Conservation (phyloP, 208 protist species). For the Trypanosomatidae sp. region DNA sequence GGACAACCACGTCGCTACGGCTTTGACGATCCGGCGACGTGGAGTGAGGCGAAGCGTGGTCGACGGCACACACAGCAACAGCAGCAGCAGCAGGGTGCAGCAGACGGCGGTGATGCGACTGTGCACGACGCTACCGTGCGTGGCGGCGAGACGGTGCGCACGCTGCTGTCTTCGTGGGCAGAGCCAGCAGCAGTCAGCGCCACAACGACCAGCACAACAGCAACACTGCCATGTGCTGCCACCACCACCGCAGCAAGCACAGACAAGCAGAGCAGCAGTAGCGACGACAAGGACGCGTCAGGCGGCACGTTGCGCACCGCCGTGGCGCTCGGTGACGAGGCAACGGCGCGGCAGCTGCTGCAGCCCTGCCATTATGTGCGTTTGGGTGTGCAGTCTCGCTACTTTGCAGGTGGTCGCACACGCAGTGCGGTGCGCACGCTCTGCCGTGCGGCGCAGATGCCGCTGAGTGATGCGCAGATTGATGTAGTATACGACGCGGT, state of each 20-base stretch:
- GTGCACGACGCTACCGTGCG: too few species aligned
- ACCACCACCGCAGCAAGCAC: too few species aligned
- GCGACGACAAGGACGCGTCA: too few species aligned
- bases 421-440: constrained; percentile 48
- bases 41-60: constrained; percentile 11
- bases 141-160: constrained; percentile 21
- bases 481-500: constrained; percentile 53
- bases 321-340: too few species aligned
- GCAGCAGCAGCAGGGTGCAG: constrained; percentile 18
- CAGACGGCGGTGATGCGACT: too few species aligned
- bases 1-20: constrained; percentile 38
- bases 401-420: constrained; percentile 65
- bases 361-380: constrained; percentile 75
- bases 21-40: constrained; percentile 46
- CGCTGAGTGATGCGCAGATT: constrained; percentile 46
- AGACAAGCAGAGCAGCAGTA: too few species aligned
- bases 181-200: too few species aligned
- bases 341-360: constrained; percentile 49
- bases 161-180: constrained; percentile 52
- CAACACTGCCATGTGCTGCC: too few species aligned
- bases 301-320: too few species aligned
- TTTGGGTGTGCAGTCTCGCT: constrained; percentile 61
- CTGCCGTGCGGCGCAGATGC: constrained; percentile 52
- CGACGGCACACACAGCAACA: constrained; percentile 13
- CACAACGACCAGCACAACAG: too few species aligned